Conservation (phyloP, 129 eudicot species). For the Lonicera japonica region DNA sequence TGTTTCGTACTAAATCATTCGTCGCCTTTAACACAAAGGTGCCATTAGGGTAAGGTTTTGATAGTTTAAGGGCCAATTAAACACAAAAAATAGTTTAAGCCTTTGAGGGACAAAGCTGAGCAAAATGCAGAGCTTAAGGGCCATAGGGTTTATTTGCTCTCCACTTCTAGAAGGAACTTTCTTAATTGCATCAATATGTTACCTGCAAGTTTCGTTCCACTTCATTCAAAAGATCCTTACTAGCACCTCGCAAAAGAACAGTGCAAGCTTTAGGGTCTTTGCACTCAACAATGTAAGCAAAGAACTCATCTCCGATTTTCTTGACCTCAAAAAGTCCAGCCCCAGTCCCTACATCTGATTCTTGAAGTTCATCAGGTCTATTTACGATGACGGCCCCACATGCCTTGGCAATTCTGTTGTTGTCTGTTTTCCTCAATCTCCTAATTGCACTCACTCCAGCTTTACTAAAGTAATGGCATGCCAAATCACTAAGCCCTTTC, state of each 20-base stretch:
- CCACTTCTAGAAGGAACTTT: neutral
- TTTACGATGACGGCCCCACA: conserved; percentile 84
- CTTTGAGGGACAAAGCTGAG: no score
- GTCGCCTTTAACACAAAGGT: no score
- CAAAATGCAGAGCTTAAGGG: no score
- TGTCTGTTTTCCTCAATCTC: conserved; percentile 83
- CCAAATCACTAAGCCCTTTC: conserved; percentile 81
- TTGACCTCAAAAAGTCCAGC: conserved; percentile 84
- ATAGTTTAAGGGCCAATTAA: no score
- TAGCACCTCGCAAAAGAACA: conserved; percentile 73
- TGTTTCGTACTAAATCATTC: no score
- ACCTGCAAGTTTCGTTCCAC: conserved; percentile 64
- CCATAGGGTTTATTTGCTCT: no score
- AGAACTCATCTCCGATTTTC: conserved; percentile 83
- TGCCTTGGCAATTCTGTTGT: conserved; percentile 81
- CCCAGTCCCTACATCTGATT: conserved; percentile 79
- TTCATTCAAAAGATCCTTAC: conserved; percentile 79
- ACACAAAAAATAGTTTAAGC: no score
- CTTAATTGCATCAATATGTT: conserved; percentile 4
- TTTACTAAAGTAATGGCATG: conserved; percentile 82
- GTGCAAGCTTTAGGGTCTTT: conserved; percentile 88
- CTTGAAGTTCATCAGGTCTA: conserved; percentile 86
- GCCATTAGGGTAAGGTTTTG: no score
- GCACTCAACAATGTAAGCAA: conserved; percentile 72
- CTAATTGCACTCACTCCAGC: conserved; percentile 96